phyloP scores from a whole-genome alignment of 805 yeast genomes.

The Candida krabiensis region DNA sequence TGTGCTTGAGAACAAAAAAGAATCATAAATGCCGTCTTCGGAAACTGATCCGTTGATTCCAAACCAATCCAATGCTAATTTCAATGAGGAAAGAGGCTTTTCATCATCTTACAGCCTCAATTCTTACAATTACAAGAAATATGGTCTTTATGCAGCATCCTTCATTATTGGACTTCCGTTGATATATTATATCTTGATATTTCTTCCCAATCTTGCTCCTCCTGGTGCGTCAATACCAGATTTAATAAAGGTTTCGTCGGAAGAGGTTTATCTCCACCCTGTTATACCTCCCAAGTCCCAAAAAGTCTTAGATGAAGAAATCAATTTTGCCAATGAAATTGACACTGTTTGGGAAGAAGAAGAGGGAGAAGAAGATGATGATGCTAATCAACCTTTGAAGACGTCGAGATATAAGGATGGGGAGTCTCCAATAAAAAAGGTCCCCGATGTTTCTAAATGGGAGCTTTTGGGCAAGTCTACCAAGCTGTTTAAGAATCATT shows the following conservation, averaged over 20 bases:
- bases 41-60: too few species aligned
- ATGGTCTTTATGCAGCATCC: constrained; percentile 9
- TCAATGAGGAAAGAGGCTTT: too few species aligned
- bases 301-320: neutral
- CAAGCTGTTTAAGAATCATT: constrained; percentile 22
- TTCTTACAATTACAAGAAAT: constrained; percentile 11
- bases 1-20: too few species aligned
- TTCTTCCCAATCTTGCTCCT: constrained; percentile 35
- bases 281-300: constrained; percentile 20
- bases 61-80: too few species aligned
- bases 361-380: constrained; percentile 18
- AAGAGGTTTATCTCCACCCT: constrained; percentile 32
- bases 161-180: constrained; percentile 22
- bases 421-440: constrained; percentile 27
- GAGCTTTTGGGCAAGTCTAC: constrained; percentile 14
- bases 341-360: constrained; percentile 21
- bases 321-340: constrained; percentile 11
- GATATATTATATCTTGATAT: constrained; percentile 27
- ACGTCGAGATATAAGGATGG: constrained; percentile 7
- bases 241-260: constrained; percentile 22
- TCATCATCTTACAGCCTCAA: too few species aligned
- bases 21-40: too few species aligned
- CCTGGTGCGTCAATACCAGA: constrained; percentile 28
- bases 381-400: too few species aligned
- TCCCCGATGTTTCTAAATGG: constrained; percentile 27